Percentiles rank a stretch among this genome's conserved stretches.
These are phyloP conservation scores for Pichia sp. DNA, from an alignment of 1,139 yeast species.

Conservation along the genomic window DNA sequence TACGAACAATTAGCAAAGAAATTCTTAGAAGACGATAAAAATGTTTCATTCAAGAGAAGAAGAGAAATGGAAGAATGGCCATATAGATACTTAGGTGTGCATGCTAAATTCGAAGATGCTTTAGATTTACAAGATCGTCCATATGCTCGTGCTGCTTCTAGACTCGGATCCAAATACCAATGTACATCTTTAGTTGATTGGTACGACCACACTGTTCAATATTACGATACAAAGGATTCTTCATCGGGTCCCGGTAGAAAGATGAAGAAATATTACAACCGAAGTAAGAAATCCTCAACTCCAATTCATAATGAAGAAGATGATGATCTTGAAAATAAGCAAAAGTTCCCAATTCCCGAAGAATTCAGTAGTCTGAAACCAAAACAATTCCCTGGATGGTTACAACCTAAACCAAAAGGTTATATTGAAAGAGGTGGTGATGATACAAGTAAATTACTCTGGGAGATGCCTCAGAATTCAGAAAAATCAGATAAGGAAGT, in stretches of 20 bases:
- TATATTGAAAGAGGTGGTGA: slow-evolving; percentile 86
- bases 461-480: slow-evolving; percentile 47
- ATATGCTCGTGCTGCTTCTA: slow-evolving; percentile 77
- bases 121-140: slow-evolving; percentile 79
- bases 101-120: slow-evolving; percentile 75
- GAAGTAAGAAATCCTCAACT: slow-evolving; percentile 20
- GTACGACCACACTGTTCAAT: slow-evolving; percentile 65
- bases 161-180: slow-evolving; percentile 76
- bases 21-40: slow-evolving; percentile 46
- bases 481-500: slow-evolving; percentile 25
- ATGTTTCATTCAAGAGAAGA: slow-evolving; percentile 44
- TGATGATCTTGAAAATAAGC: slow-evolving; percentile 22
- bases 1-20: slow-evolving; percentile 61
- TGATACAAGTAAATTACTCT: slow-evolving; percentile 64
- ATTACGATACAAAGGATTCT: slow-evolving; percentile 47
- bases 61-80: slow-evolving; percentile 72
- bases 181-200: slow-evolving; percentile 65
- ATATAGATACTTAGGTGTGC: slow-evolving; percentile 76
- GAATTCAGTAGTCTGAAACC: slow-evolving; percentile 42
- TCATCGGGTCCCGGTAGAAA: slow-evolving; percentile 16
- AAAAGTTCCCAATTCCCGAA: slow-evolving; percentile 45
- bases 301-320: slow-evolving; percentile 21
- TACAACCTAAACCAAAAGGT: slow-evolving; percentile 76
- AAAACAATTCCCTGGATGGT: slow-evolving; percentile 65
- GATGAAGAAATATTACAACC: slow-evolving; percentile 21